A percentile compares a stretch with the other conserved stretches of the same genome.
Conservation (phyloP, 2,329 filamentous ascomycete species). For the Onygenales sp. region DNA sequence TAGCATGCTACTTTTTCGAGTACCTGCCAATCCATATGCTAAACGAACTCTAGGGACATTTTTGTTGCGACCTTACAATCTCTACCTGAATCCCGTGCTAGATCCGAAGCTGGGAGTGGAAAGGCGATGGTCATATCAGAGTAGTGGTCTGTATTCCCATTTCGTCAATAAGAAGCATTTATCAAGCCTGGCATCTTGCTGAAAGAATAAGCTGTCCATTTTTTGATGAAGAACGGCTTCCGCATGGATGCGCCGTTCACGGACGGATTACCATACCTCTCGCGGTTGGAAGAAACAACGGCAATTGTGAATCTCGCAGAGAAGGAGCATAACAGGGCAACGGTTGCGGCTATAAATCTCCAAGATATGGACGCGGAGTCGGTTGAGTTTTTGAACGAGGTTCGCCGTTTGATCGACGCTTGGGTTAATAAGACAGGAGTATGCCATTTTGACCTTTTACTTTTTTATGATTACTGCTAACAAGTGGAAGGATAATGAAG, state of each 20-base stretch:
- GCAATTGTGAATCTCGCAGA: conserved; percentile 38
- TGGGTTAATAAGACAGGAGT: conserved; percentile 31
- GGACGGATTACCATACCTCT: conserved; percentile 53
- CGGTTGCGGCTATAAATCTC: conserved; percentile 37
- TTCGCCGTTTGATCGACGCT: conserved; percentile 35
- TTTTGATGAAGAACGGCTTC: conserved; percentile 50
- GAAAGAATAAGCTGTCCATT: conserved; percentile 43
- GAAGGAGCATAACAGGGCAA: conserved; percentile 26
- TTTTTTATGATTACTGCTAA: neutral
- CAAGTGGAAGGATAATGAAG: conserved; percentile 11
- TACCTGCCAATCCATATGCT: conserved; percentile 1
- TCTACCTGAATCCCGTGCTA: conserved; percentile 49
- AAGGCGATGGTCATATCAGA: conserved; percentile 51
- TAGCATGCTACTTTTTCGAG: conserved; percentile 10
- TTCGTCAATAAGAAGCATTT: neutral
- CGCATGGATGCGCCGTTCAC: conserved; percentile 47
- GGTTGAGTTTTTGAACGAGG: conserved; percentile 41
- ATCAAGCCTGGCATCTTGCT: conserved; percentile 2
- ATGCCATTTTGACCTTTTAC: conserved; percentile 7
- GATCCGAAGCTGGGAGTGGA: conserved; percentile 47
- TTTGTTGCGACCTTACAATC: conserved; percentile 54
- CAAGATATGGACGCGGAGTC: conserved; percentile 44
- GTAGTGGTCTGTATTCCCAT: conserved; percentile 33
- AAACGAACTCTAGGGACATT: conserved; percentile 36
- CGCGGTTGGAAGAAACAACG: conserved; percentile 45